Base-by-base conservation (phyloP, 441 rosid genomes). In the Adansonia gregorii region DNA sequence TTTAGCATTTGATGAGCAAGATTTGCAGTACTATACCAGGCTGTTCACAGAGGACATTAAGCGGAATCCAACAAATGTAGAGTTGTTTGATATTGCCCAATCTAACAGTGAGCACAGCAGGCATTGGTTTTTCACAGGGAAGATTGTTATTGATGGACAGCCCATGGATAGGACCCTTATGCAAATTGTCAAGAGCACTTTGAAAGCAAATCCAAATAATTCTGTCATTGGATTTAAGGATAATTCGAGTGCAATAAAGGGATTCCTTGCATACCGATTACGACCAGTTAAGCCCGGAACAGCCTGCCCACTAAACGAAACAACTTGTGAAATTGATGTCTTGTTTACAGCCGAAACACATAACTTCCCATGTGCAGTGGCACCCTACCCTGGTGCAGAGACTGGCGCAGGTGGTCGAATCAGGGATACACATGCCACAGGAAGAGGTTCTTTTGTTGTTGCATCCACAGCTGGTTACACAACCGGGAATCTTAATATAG, bases 311-410 rank as follows among this genome's bases (percentile, higher is more conserved):
- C 84, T 95, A 63, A 80, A 81, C 75, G 81, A 84, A 77, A 76
- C 78, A 41, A 76, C 78, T 67, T 83, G 80, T 67, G 95, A 89
- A 73, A 91, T 94, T 49, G 98, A 95, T 84, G 85, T 95, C 74
- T 81, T 95, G 81, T 94, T 94, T 78, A 94, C 99, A 3, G 99
- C 98, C 1, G 98, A 95, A 84, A 95, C 97, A 0, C 99, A 95
- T 86, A 95, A 95, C 81, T 94, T 94, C 84, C 99, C 98, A 46
- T 95, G 99, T 84, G 99, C 98, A 19, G 99, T 95, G 81, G 99
- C 99, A 63, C 97, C 99, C 66, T 94, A 93, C 72, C 99, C 99
- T 73, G 99, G 99, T 43, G 97, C 99, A 63, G 98, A 95, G 86
- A 95, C 99, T 0, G 99, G 98, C 66, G 97, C 95, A 27, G 99